phyloP scores from a whole-genome alignment of 2,329 filamentous ascomycete species.

The Gnomoniopsis smithogilvyi region DNA sequence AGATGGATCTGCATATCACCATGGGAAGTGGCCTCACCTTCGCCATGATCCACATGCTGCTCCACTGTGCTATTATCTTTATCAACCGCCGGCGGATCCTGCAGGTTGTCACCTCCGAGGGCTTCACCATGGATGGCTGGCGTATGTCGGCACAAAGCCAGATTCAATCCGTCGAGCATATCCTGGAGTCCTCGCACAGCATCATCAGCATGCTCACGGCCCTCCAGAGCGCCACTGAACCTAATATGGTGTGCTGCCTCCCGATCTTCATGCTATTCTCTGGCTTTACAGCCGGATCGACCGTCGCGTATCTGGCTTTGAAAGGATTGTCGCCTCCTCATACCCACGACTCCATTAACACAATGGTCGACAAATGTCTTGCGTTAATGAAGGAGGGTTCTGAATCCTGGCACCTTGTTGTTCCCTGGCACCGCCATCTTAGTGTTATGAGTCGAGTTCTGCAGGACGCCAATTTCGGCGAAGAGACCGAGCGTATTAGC shows the following conservation, averaged over 20 bases:
- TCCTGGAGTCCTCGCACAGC: slow-evolving; percentile 57
- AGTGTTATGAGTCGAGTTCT: slow-evolving; percentile 61
- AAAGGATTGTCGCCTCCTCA: slow-evolving; percentile 56
- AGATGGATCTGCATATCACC: slow-evolving; percentile 60
- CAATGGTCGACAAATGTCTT: slow-evolving; percentile 56
- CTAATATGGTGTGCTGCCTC: slow-evolving; percentile 57
- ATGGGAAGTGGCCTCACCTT: slow-evolving; percentile 63
- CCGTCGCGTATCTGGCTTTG: slow-evolving; percentile 59
- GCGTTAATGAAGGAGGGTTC: slow-evolving; percentile 57
- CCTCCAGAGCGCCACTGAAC: slow-evolving; percentile 54
- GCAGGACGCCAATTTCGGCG: slow-evolving; percentile 45
- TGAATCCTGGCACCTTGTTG: slow-evolving; percentile 57
- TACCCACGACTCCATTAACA: slow-evolving; percentile 53
- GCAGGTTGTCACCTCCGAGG: slow-evolving; percentile 52
- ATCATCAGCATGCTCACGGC: slow-evolving; percentile 54
- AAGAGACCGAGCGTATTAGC: slow-evolving; percentile 28
- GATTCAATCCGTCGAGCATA: slow-evolving; percentile 49
- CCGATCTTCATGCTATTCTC: slow-evolving; percentile 64
- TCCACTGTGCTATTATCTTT: slow-evolving; percentile 60
- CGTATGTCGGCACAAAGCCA: slow-evolving; percentile 47
- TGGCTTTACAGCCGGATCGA: slow-evolving; percentile 58
- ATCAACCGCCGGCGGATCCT: slow-evolving; percentile 58
- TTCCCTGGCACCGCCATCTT: slow-evolving; percentile 58
- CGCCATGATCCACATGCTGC: slow-evolving; percentile 59
- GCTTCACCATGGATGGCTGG: slow-evolving; percentile 53